These are phyloP conservation scores for Danielia reshetovae DNA, from an alignment of 805 yeast species.

Conservation along the genomic window DNA sequence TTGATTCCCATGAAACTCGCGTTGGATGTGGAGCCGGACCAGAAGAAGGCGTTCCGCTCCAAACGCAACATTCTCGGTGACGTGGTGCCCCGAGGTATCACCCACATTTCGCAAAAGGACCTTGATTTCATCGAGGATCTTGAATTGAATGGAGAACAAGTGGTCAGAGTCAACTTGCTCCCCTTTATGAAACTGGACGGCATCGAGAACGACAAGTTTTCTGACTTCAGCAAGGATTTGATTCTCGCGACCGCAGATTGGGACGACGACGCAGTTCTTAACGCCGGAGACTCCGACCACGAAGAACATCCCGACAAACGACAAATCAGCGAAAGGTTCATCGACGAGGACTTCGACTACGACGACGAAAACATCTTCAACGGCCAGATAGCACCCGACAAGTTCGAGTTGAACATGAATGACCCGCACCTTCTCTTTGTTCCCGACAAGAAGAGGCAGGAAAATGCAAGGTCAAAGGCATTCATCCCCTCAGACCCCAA, in stretches of 20 bases:
- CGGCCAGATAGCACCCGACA: conserved; percentile 47
- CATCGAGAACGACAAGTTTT: conserved; percentile 34
- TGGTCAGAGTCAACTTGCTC: conserved; percentile 19
- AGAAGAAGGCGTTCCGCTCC: conserved; percentile 48
- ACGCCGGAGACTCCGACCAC: conserved; percentile 34
- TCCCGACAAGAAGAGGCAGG: conserved; percentile 29
- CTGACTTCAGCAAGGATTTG: conserved; percentile 48
- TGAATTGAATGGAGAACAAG: conserved; percentile 14
- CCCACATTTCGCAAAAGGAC: conserved; percentile 29
- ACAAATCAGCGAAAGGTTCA: conserved; percentile 7
- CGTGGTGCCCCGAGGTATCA: conserved; percentile 6
- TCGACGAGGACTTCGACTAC: conserved; percentile 37
- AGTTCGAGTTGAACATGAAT: conserved; percentile 70
- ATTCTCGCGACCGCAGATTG: conserved; percentile 72
- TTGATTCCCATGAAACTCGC: conserved; percentile 55
- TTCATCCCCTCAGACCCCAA: conserved; percentile 52
- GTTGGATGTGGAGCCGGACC: conserved; percentile 63
- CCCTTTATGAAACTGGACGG: conserved; percentile 32
- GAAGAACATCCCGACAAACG: conserved; percentile 1
- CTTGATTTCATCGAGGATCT: conserved; percentile 28
- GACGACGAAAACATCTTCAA: conserved; percentile 73
- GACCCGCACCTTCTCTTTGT: conserved; percentile 77
- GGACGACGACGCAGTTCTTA: conserved; percentile 64
- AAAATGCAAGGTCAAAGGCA: conserved; percentile 26
- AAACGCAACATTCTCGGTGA: conserved; percentile 9